These are phyloP conservation scores for Candida quercuum DNA, from an alignment of 805 yeast genomes.

Conservation along the genomic window DNA sequence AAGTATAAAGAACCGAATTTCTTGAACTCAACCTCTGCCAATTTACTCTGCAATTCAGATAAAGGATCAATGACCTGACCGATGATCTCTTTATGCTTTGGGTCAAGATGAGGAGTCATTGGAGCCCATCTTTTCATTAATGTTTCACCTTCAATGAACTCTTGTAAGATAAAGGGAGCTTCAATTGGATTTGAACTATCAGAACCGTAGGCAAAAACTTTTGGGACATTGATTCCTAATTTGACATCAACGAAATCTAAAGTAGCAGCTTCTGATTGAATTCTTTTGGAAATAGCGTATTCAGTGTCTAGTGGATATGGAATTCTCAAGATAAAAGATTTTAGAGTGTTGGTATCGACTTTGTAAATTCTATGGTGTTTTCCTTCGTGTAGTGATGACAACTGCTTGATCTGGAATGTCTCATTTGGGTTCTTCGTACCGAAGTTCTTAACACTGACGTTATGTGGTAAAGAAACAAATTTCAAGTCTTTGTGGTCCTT, in stretches of 20 bases:
- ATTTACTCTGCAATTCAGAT: constrained; percentile 55
- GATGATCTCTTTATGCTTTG: constrained; percentile 45
- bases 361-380: constrained; percentile 87
- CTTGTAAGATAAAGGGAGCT: constrained; percentile 77
- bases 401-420: constrained; percentile 52
- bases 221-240: constrained; percentile 66
- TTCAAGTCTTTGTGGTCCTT: constrained; percentile 35
- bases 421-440: constrained; percentile 41
- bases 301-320: constrained; percentile 79
- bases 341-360: constrained; percentile 55
- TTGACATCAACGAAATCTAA: constrained; percentile 72
- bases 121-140: constrained; percentile 94
- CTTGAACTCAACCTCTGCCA: constrained; percentile 56
- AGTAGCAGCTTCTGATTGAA: constrained; percentile 91
- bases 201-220: constrained; percentile 61
- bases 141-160: constrained; percentile 70
- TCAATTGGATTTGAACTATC: constrained; percentile 56
- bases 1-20: constrained; percentile 82
- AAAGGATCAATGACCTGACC: constrained; percentile 65
- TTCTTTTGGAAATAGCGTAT: constrained; percentile 54
- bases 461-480: constrained; percentile 42
- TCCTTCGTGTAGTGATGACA: constrained; percentile 88
- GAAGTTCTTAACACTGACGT: constrained; percentile 35
- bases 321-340: constrained; percentile 67
- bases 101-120: constrained; percentile 52